Conservation (phyloP, 257 asterid species). For the Solanum pennellii region DNA sequence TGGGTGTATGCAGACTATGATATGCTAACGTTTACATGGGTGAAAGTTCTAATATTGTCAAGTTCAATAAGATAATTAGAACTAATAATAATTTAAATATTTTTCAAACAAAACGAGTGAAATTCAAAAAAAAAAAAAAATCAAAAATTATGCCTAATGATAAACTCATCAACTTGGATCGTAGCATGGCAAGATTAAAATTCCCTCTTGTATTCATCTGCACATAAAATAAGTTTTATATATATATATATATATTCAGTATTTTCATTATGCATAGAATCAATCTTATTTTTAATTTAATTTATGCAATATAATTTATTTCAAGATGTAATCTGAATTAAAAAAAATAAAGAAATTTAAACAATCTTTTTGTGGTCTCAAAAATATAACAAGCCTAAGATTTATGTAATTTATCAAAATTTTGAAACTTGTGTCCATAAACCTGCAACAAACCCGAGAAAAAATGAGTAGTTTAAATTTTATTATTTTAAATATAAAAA, state of each 20-base stretch:
- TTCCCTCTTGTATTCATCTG: neutral
- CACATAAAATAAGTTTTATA: neutral
- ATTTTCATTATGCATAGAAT: neutral
- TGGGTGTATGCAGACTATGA: neutral
- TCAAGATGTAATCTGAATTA: neutral
- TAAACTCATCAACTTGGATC: neutral
- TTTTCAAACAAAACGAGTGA: neutral
- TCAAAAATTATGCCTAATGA: neutral
- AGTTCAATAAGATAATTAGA: neutral
- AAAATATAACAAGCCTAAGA: too few species aligned
- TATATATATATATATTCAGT: neutral
- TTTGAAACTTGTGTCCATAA: neutral
- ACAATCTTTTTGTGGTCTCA: neutral
- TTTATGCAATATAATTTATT: neutral
- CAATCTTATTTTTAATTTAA: neutral
- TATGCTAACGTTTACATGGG: neutral
- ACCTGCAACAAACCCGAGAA: neutral
- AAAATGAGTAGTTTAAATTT: neutral
- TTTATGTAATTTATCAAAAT: neutral
- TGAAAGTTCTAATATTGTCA: neutral
- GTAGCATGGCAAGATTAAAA: constrained; percentile 4
- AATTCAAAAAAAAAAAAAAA: neutral
- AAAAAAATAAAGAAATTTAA: too few species aligned
- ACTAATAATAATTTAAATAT: neutral
- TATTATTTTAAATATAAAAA: neutral